Base-by-base conservation (phyloP, 2,329 filamentous ascomycete species). In the Fusarium solani-melongenae region DNA sequence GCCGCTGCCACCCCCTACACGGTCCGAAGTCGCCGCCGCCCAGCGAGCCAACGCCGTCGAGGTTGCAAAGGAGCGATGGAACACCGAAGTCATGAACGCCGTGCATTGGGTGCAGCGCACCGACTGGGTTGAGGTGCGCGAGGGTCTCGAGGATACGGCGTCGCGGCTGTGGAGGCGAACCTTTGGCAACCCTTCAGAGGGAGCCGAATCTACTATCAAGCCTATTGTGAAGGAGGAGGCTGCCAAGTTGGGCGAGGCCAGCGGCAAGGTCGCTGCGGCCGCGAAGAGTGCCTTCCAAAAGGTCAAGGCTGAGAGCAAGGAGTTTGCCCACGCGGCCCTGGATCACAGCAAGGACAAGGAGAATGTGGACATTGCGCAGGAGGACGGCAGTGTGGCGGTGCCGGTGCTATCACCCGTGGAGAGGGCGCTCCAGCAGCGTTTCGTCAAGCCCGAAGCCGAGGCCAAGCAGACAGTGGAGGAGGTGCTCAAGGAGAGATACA, bases 51-150 rank as follows among this genome's bases (percentile, higher is more conserved):
- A 87, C 56, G 84, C 93, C 58, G 80, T 91, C 62, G 92, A 95
- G 79, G 85, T 89, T 38, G 87, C 92, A 76, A 96, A 96, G 85
- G 92, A 93, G 78, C 86, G 89, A 69, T 96, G 93, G 93, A 96
- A 96, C 81, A 82, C 88, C 59, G 93, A 96, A 82, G 82, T 96
- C 38, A 88, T 92, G 80, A 86, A 86, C 69, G 87, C 92, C 60
- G 92, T 93, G 64, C 86, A 86, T 67, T 92, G 90, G 87, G 88
- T 90, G 65, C 90, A 94, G 82, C 86, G 83, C 36, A 90, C 88
- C 69, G 89, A 93, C 80, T 94, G 92, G 92, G 83, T 85, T 57
- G 86, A 87, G 61, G 86, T 91, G 62, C 87, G 91, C 62, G 89
- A 92, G 71, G 85, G 84, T 3, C 82, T 90, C 73, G 91, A 92